These are phyloP conservation scores for Myriosclerotinia duriaeana DNA, from an alignment of 2,329 filamentous ascomycete genomes.

Conservation along the genomic window DNA sequence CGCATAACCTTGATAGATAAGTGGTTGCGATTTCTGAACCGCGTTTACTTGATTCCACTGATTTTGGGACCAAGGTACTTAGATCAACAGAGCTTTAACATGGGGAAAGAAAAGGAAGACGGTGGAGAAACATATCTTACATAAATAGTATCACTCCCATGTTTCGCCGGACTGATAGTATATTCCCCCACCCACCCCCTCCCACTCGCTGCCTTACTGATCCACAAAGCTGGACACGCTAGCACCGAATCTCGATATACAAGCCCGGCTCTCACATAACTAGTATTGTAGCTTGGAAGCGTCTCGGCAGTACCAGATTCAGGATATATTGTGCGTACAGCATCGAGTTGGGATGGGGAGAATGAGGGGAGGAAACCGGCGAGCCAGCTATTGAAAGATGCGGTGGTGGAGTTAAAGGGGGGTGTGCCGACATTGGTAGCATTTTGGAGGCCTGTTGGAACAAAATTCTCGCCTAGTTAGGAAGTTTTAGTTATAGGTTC, in stretches of 20 bases:
- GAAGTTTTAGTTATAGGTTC: background rate
- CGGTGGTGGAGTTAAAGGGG: conserved; percentile 51
- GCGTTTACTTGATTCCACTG: conserved; percentile 58
- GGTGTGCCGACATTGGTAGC: conserved; percentile 39
- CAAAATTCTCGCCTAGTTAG: conserved; percentile 55
- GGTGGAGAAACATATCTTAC: conserved; percentile 43
- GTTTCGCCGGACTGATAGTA: conserved; percentile 57
- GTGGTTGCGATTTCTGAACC: conserved; percentile 51
- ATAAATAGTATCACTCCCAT: conserved; percentile 58
- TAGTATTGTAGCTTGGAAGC: conserved; percentile 49
- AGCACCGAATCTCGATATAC: conserved; percentile 59
- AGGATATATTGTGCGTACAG: conserved; percentile 51
- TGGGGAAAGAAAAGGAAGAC: background rate
- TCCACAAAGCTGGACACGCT: conserved; percentile 59
- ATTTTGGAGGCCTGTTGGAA: conserved; percentile 50
- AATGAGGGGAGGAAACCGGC: conserved; percentile 54
- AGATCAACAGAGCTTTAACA: background rate
- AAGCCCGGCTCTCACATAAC: conserved; percentile 54
- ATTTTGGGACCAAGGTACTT: background rate
- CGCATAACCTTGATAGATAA: conserved; percentile 56
- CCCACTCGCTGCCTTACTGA: conserved; percentile 46
- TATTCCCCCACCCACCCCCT: conserved; percentile 59
- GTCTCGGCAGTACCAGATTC: conserved; percentile 46
- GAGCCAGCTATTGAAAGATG: conserved; percentile 55
- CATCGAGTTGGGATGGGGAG: conserved; percentile 42